Base-by-base conservation (phyloP, 2,329 filamentous ascomycete genomes). In the Diaporthe humulicola region DNA sequence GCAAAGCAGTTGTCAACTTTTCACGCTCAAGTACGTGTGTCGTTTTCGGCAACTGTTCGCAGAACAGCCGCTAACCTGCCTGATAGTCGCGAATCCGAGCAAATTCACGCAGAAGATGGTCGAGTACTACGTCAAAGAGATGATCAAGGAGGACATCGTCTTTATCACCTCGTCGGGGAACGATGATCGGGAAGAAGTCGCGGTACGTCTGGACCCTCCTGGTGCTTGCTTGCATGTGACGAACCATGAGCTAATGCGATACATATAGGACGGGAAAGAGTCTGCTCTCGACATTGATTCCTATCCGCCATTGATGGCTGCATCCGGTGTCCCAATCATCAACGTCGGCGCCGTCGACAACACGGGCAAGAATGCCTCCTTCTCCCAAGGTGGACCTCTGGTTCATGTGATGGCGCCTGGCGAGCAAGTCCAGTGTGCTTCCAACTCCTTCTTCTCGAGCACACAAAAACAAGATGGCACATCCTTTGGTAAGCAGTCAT, bases 371-470 rank as follows among this genome's bases (percentile, higher is more conserved):
- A 71, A 60, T 25, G 69, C 69, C 40, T 48, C 54, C 25, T 71
- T 71, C 22, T 71, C 69, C 2, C 50, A 58, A 54, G 69, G 69
- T 7, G 69, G 69, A 22, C 69, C 69, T 10, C 42, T 48, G 3
- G 69, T 71, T 15, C 69, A 71, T 45, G 52, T 71, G 2, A 71
- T 71, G 69, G 69, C 69, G 2, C 69, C 69, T 2, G 69, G 69
- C 2, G 4, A 36, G 7, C 38, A 71, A 9, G 54, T 71, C 12
- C 28, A 71, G 5, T 71, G 69, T 60, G 69, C 69, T 45, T 22
- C 64, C 22, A 67, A 67, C 30, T 67, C 64, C 17, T 67, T 25
- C 45, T 25, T 52, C 28, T 67, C 22, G 1, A 12, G 25, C n/a
- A 71, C 69, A n/a, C 69, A 71, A 38, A 36, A 50, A 48, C 69